Conservation (phyloP, 106 monocot genomes). For the Vanilla planifolia region DNA sequence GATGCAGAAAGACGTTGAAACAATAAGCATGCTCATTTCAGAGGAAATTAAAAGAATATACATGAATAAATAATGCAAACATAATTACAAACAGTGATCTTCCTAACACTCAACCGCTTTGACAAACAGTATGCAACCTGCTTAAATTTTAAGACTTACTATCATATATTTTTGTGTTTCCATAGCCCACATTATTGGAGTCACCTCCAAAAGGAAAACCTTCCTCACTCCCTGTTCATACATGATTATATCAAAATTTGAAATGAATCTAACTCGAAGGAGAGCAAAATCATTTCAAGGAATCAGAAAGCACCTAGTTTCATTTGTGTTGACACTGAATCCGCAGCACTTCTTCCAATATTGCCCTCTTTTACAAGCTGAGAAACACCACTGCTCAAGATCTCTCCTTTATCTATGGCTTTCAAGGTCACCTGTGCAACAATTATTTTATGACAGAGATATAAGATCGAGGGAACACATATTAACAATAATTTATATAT, state of each 20-base stretch:
- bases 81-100: neutral
- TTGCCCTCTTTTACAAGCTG: constrained; percentile 63
- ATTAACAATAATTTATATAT: neutral
- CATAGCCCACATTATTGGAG: constrained; percentile 19
- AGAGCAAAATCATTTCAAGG: neutral
- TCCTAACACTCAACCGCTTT: neutral
- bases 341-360: constrained; percentile 36
- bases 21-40: too few relatives aligned
- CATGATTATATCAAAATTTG: constrained; percentile 2
- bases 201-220: constrained; percentile 35
- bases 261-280: neutral
- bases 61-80: neutral
- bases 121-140: neutral
- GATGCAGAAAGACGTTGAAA: too few relatives aligned
- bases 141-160: neutral
- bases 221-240: constrained; percentile 36
- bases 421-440: constrained; percentile 55
- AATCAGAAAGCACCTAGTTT: constrained; percentile 34
- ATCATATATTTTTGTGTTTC: constrained; percentile 11
- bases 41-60: too few relatives aligned
- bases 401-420: constrained; percentile 92
- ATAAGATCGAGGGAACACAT: neutral
- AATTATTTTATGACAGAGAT: neutral
- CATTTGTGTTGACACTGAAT: constrained; percentile 24
- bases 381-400: constrained; percentile 52